Evolutionary conservation across 805 yeast genomes (phyloP), one percentile per base, ranked within the genome.

Genomic region (Ascoidea rubescens): DNA sequence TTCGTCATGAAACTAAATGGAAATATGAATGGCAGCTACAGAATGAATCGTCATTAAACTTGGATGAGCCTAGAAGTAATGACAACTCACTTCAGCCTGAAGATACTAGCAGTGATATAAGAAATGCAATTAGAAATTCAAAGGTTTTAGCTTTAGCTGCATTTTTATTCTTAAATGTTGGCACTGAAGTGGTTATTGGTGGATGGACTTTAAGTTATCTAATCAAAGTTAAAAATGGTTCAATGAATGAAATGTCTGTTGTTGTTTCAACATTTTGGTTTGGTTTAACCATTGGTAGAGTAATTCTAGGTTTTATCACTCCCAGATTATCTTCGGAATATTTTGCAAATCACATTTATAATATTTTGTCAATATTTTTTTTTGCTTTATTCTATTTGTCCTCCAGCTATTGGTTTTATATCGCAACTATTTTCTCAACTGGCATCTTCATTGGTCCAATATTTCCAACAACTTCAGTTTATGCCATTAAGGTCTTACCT

Each of bases 191-290:
- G 31, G 66, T 83, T 1, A 65, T 83, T 54, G 88, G 83, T 1
- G 82, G 87, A 2, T 84, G 90, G 89, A 67, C 79, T 21, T 79
- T 79, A 49, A 78, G 87, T 2, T 84, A 74, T 59, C 64, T 84
- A 52, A 68, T 79, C 46, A 75, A 72, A 31, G 74, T 79, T 51
- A 73, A 84, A 53, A 64, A 71, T 14, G 79, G 79, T 17, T 66
- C 69, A 49, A 67, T 67, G 37, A 58, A 67, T 1, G 62, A 67
- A 21, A 75, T 79, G 60, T 84, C 88, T 7, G 80, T 77, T 59
- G 78, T 82, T 12, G 79, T 84, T 0, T 75, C 87, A 5, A 82
- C 86, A 14, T 83, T 75, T 60, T 84, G 89, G 89, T 73, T 75
- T 30, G 91, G 91, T 0, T 62, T 84, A 21, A 80, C 89, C 0